Base-by-base conservation (phyloP, 176 grass and related monocot species). In the Triticum timopheevii region DNA sequence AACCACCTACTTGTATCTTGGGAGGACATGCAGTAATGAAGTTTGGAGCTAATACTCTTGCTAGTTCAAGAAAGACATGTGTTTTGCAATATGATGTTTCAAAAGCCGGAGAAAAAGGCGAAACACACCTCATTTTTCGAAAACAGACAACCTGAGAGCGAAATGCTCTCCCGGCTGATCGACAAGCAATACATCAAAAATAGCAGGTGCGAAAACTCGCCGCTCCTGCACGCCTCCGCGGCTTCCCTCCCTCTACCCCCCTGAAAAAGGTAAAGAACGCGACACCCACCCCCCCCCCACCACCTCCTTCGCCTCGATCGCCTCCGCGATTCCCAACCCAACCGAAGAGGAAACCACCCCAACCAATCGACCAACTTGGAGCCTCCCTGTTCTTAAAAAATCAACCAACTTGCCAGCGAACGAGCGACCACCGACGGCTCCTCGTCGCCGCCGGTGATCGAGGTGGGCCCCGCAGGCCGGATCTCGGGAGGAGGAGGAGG, bases 261-360 rank as follows among this genome's bases (percentile, higher is more conserved):
- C 79, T 73, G 83, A 69, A 83, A 83, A 83, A 66, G 36, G 80
- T 56, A 59, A 67, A 73, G 82, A 84, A 85, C 73, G 52, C 89
- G 68, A 84, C 86, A 74, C 84, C 76, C 80, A 73, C 73, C 74
- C 79, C 84, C 24, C 71, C 73, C 8, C 68, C 42, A 70, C 28
- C 65, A 17, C 35, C 67, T 28, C 42, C 82, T 8, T 34, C 71
- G 70, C 27, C 70, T 39, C 80, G 24, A 73, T 84, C 82, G 35
- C 58, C 71, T 64, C 59, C 44, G 76, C 76, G 76, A 87, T 81
- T 78, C 82, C 61, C 77, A 61, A 47, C 85, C 89, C 61, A 49
- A 11, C 28, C 73, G 2, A 54, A 25, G 59, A 77, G 56, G 17
- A 9, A 76, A 54, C 80, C 28, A 61, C 38, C 68, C 74, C 63